phyloP scores from a whole-genome alignment of 2,329 filamentous ascomycete species.

The Sporothrix mexicana region DNA sequence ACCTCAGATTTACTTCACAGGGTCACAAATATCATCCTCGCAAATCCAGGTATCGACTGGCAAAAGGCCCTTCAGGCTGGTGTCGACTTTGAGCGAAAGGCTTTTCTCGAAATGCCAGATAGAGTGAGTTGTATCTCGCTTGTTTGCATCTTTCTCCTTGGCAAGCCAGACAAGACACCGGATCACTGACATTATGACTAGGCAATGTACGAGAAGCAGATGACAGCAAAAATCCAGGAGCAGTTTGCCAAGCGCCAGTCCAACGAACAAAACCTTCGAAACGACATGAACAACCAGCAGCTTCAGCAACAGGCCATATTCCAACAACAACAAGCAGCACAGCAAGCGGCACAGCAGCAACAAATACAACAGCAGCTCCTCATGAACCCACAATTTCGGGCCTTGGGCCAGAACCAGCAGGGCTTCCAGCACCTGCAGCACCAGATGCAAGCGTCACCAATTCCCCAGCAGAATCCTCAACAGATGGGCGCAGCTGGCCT shows the following conservation, averaged over 20 bases:
- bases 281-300: conserved; percentile 52
- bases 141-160: too few relatives aligned
- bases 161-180: not conserved
- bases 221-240: conserved; percentile 55
- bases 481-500: conserved; percentile 52
- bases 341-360: conserved; percentile 42
- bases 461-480: conserved; percentile 54
- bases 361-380: conserved; percentile 53
- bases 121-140: conserved; percentile 49
- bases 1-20: conserved; percentile 43
- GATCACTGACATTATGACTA: conserved; percentile 43
- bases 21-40: conserved; percentile 58
- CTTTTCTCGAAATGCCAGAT: conserved; percentile 53
- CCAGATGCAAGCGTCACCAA: conserved; percentile 61
- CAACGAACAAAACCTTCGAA: conserved; percentile 57
- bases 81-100: conserved; percentile 55
- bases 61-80: conserved; percentile 51
- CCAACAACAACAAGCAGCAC: conserved; percentile 42
- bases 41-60: conserved; percentile 50
- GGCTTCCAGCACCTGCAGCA: conserved; percentile 65
- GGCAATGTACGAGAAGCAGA: conserved; percentile 57
- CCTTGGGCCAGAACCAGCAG: conserved; percentile 50
- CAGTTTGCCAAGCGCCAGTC: conserved; percentile 58
- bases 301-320: conserved; percentile 44
- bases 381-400: conserved; percentile 45